Evolutionary conservation across 192 early-diverging fungal genomes (phyloP).

Genomic region (Kappamyces sp.): DNA sequence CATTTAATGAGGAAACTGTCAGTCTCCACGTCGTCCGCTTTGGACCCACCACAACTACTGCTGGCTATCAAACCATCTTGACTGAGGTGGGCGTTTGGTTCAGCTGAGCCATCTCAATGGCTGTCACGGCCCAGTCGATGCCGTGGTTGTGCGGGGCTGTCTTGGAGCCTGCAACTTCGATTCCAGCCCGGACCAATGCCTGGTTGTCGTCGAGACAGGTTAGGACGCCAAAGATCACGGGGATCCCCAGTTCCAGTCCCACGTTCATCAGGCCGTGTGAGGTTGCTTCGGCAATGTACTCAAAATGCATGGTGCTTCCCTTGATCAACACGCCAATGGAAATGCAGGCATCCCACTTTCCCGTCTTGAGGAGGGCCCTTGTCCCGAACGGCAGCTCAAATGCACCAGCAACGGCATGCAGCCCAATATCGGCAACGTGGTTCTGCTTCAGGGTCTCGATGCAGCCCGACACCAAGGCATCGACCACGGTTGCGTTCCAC

Average conservation of each 20-base stretch:
- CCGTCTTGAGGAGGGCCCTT: slow-evolving; percentile 58
- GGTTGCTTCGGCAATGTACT: slow-evolving; percentile 96
- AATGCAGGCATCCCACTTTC: slow-evolving; percentile 80
- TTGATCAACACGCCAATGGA: slow-evolving; percentile 98
- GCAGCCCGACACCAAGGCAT: slow-evolving; percentile 71
- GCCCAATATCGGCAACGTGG: slow-evolving; percentile 75
- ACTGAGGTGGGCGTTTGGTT: not conserved
- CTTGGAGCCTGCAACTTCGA: slow-evolving; percentile 45
- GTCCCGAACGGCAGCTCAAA: slow-evolving; percentile 94
- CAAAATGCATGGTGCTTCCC: slow-evolving; percentile 98
- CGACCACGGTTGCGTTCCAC: slow-evolving; percentile 88
- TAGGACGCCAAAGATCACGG: slow-evolving; percentile 93
- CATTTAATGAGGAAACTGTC: not conserved
- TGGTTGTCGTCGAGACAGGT: slow-evolving; percentile 94
- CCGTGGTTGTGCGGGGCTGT: slow-evolving; percentile 86
- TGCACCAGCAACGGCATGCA: slow-evolving; percentile 79
- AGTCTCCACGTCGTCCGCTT: too few species aligned
- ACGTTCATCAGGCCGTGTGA: slow-evolving; percentile 95
- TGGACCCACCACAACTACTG: too few species aligned
- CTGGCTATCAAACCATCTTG: too few species aligned
- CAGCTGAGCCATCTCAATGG: slow-evolving; percentile 85
- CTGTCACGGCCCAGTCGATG: slow-evolving; percentile 87
- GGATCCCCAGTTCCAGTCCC: slow-evolving; percentile 76
- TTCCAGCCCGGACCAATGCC: slow-evolving; percentile 76
- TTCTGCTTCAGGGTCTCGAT: slow-evolving; percentile 55